These are phyloP conservation scores for Paecilomyces variotii DNA, from an alignment of 2,329 filamentous ascomycete genomes.

Conservation along the genomic window DNA sequence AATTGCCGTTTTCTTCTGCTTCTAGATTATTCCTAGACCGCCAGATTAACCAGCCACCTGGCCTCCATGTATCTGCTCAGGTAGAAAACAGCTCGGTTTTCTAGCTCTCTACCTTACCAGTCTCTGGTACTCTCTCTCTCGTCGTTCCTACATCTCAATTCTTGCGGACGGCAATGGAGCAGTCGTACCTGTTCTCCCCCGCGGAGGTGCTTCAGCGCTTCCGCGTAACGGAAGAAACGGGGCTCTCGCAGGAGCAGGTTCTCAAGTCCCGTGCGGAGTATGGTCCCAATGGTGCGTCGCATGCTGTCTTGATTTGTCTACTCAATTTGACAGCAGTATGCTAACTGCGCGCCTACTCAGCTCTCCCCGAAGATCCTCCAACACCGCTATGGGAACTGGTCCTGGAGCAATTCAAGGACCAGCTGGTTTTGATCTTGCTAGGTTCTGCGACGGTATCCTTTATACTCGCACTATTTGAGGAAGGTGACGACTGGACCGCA, in stretches of 20 bases:
- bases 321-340: neutral
- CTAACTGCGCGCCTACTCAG: conserved; percentile 30
- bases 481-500: conserved; percentile 87
- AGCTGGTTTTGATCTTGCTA: conserved; percentile 89
- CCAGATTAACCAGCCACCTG: conserved; percentile 14
- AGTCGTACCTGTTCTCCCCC: conserved; percentile 43
- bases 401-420: conserved; percentile 98
- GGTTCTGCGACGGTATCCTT: conserved; percentile 92
- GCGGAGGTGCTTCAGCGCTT: conserved; percentile 46
- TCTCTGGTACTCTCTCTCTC: conserved; percentile 11
- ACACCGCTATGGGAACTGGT: conserved; percentile 95
- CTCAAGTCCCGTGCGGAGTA: conserved; percentile 38
- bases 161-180: conserved; percentile 39
- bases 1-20: conserved; percentile 2
- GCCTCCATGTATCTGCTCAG: conserved; percentile 16
- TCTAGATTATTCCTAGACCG: conserved; percentile 15
- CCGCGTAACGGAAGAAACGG: conserved; percentile 42
- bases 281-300: conserved; percentile 47
- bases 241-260: conserved; percentile 45
- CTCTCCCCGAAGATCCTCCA: conserved; percentile 79
- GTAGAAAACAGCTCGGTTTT: conserved; percentile 3
- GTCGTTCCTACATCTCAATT: conserved; percentile 4
- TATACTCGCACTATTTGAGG: conserved; percentile 83
- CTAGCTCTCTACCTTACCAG: conserved; percentile 9
- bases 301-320: neutral